Evolutionary conservation across 345 rosid genomes (phyloP), one percentile per base, ranked within the genome.

Genomic region (Hypericum perforatum): DNA sequence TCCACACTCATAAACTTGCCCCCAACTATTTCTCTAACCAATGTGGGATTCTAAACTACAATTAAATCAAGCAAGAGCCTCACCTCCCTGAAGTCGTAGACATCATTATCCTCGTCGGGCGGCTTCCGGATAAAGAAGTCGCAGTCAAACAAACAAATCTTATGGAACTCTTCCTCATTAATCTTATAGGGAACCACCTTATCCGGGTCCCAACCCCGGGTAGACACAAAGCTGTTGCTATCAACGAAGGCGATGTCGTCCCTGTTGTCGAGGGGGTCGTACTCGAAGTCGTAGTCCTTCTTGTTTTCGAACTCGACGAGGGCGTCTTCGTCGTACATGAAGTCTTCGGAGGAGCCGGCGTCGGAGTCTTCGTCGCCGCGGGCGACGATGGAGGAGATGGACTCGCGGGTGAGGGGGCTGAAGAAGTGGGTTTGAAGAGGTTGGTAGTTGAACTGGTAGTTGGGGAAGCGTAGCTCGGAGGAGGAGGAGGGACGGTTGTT

Each of bases 41-140:
- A n/a, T n/a, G n/a, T n/a, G n/a, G n/a, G n/a, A n/a, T n/a, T n/a
- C n/a, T n/a, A 22, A 14, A 36, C 11, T 15, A 29, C 16, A 52
- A 59, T 13, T 32, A 12, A 3, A 13, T 10, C 22, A 12, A 46
- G 50, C 12, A 11, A 4, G 0, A 5, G 22, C 45, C 74, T 29
- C 6, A 84, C 98, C 96, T 91, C 98, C 46, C 95, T 74, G 73
- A 91, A 91, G 63, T 91, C 98, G 63, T 82, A 91, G 43, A 91
- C 98, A 72, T 87, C 92, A 43, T 80, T 70, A 53, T 91, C 98
- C 2, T 92, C 95, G 67, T 87, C 96, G 29, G 96, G 98, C 0
- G 98, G 95, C 64, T 82, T 87, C 72, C 98, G 69, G 49, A 91
- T 87, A 42, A 91, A 91, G 77, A 91, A 87, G 65, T 91, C 96